A percentile compares a stretch with the other conserved stretches of the same genome.
These are phyloP conservation scores for Candida sanyaensis DNA, from an alignment of 1,139 yeast genomes.

Conservation along the genomic window DNA sequence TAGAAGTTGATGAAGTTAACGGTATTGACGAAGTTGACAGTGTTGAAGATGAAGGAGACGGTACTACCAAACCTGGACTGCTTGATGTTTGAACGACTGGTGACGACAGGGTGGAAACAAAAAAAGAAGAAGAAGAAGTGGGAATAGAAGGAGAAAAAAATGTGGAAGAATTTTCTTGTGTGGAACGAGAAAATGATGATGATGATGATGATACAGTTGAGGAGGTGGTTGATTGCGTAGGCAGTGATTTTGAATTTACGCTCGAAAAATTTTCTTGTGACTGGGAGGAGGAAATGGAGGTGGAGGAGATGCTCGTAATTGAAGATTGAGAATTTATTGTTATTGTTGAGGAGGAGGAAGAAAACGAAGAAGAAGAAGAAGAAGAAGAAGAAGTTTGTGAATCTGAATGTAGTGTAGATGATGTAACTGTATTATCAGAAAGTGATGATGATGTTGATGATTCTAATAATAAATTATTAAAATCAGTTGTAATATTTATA, in stretches of 20 bases:
- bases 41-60: background rate
- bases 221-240: background rate
- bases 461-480: no score
- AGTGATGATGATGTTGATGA: background rate
- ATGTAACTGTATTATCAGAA: background rate
- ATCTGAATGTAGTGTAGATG: background rate
- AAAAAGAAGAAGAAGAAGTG: constrained; percentile 1
- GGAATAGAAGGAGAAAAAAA: background rate
- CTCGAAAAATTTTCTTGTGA: constrained; percentile 1
- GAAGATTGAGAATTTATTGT: background rate
- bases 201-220: background rate
- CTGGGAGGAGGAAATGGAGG: background rate
- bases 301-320: background rate
- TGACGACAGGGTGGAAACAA: constrained; percentile 2
- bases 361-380: background rate
- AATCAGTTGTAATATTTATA: background rate
- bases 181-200: background rate
- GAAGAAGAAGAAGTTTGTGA: background rate
- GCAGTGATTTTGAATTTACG: background rate
- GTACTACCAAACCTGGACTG: background rate
- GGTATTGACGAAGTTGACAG: background rate
- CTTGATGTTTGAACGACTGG: background rate
- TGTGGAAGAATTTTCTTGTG: background rate
- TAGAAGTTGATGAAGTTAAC: background rate
- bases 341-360: no score